Evolutionary conservation across 2,329 filamentous ascomycete species (phyloP), one percentile per base, ranked within the genome.

Genomic region (Alternaria dauci): DNA sequence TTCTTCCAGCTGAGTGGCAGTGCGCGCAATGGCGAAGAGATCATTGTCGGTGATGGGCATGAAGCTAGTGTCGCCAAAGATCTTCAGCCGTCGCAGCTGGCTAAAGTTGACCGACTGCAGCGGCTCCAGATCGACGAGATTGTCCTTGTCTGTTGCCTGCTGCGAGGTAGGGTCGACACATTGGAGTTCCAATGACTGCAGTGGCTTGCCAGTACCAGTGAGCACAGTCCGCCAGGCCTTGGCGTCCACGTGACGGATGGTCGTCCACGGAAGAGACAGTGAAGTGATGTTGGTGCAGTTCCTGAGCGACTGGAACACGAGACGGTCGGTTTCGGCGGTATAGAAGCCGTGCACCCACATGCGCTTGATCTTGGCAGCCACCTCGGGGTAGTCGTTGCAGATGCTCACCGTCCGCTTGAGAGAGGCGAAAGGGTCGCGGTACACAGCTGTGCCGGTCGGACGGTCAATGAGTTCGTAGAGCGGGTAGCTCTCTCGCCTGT

Each of bases 271-370:
- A 16, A 86, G 75, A 30, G 81, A 84, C 25, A 85, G 73, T 42
- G 80, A 81, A 9, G 80, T 79, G 16, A 86, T 74, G 59, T 82
- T 81, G 39, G 69, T 73, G 72, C 83, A 86, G 66, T 79, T 80
- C 57, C 78, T 76, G 34, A 86, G 75, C 47, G 82, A 80, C 16
- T 80, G 76, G 59, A 85, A 82, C 52, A 86, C 81, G 61, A 83
- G 76, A 30, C 78, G 76, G 67, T 84, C 82, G 5, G 83, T 85
- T 63, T 85, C 80, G 47, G 81, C 78, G 7, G 80, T 80, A 73
- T 85, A 82, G 71, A 85, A 85, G 51, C 84, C 84, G 58, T 85
- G 82, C 71, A 86, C 85, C 83, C 83, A 86, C 68, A 86, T 78
- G 46, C 83, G 81, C 56, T 80, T 81, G 56, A 86, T 83, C 67